Evolutionary conservation across 2,329 filamentous ascomycete species (phyloP).

Genomic region (Dothistroma septosporum): DNA sequence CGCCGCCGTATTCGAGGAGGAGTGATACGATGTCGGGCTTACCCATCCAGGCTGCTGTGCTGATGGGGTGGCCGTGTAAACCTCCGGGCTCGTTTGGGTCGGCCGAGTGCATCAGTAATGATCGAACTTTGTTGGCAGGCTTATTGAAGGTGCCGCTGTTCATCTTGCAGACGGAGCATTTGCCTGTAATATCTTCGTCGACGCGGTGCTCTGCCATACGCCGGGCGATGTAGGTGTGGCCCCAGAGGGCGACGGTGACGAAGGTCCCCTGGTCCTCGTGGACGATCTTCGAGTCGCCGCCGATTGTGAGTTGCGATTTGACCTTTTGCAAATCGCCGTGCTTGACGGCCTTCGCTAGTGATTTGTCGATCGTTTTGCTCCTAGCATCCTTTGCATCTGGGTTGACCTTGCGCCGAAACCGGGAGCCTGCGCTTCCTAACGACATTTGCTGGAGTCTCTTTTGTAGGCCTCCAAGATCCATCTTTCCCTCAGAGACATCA

Average conservation of each 20-base stretch:
- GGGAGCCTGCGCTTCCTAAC: constrained; percentile 15
- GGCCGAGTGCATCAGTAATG: constrained; percentile 28
- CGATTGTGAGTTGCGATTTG: constrained; percentile 15
- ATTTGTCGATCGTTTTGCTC: constrained; percentile 16
- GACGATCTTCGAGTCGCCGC: constrained; percentile 14
- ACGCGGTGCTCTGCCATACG: constrained; percentile 18
- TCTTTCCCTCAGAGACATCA: constrained; percentile 22
- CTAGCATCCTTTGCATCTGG: constrained; percentile 6
- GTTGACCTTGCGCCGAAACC: background rate
- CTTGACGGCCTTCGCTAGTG: constrained; percentile 16
- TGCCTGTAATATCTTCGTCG: constrained; percentile 18
- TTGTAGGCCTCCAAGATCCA: constrained; percentile 26
- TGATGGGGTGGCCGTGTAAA: constrained; percentile 21
- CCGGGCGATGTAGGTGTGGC: constrained; percentile 14
- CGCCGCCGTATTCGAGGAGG: constrained; percentile 27
- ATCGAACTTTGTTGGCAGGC: constrained; percentile 20
- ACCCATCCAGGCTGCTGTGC: constrained; percentile 25
- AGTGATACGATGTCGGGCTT: constrained; percentile 22
- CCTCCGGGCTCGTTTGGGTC: constrained; percentile 22
- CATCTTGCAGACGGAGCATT: constrained; percentile 18
- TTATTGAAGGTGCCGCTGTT: constrained; percentile 14
- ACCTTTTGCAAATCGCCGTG: constrained; percentile 19
- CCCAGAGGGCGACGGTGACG: constrained; percentile 19
- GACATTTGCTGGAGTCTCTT: constrained; percentile 25
- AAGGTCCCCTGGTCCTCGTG: constrained; percentile 13